Conservation (phyloP, 768 basidiomycete species). For the Suillus spraguei region DNA sequence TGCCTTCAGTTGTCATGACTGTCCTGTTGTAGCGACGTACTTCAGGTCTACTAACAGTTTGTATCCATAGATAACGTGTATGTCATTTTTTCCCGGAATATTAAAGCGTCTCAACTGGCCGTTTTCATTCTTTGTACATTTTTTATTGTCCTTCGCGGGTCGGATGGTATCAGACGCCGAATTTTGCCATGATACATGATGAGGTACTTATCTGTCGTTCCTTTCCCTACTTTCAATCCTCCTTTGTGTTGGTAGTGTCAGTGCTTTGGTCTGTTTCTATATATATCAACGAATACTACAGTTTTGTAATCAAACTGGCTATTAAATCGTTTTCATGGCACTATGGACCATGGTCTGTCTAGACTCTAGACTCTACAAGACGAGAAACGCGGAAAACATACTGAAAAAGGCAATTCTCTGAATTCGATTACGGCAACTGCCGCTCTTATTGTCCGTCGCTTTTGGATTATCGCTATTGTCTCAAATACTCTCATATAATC, state of each 20-base stretch:
- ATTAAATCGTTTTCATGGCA: background rate
- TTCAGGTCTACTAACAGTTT: background rate
- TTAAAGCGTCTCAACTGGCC: background rate
- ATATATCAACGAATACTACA: background rate
- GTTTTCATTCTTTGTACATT: background rate
- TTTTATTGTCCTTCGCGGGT: background rate
- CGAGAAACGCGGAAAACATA: background rate
- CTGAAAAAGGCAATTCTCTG: background rate
- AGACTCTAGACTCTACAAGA: no score
- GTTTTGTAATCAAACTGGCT: background rate
- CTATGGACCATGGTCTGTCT: background rate
- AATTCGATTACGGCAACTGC: slow-evolving; percentile 13
- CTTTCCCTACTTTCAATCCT: background rate
- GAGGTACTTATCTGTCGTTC: background rate
- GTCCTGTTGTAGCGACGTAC: background rate
- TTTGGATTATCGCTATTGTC: slow-evolving; percentile 28
- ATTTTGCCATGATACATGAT: background rate
- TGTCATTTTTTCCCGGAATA: background rate
- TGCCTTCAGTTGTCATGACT: background rate
- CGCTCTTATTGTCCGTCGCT: slow-evolving; percentile 14
- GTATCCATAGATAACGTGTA: slow-evolving; percentile 1
- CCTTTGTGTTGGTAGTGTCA: background rate
- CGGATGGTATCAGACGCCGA: background rate
- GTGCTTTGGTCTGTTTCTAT: background rate
- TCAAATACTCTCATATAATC: slow-evolving; percentile 25